Conservation (phyloP, 2,329 filamentous ascomycete genomes). For the Diaporthe caulivora region DNA sequence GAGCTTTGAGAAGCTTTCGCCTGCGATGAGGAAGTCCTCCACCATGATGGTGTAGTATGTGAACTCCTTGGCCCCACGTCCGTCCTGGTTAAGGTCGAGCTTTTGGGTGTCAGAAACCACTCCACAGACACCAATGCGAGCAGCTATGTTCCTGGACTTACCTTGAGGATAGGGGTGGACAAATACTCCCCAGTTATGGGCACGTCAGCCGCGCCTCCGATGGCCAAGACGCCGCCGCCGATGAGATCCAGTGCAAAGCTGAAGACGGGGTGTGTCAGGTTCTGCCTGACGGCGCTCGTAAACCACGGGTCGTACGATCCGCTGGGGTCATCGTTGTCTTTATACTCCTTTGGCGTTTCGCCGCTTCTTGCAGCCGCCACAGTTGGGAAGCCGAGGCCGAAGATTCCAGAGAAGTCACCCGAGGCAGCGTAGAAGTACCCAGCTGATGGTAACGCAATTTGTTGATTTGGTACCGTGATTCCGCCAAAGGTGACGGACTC, state of each 20-base stretch:
- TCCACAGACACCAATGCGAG: neutral
- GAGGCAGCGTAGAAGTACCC: constrained; percentile 22
- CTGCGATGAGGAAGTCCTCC: constrained; percentile 35
- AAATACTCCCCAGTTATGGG: constrained; percentile 18
- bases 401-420: constrained; percentile 33
- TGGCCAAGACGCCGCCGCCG: constrained; percentile 29
- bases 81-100: constrained; percentile 28
- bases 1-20: constrained; percentile 9
- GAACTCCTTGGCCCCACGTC: constrained; percentile 17
- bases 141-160: neutral
- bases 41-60: constrained; percentile 38
- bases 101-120: neutral
- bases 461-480: constrained; percentile 24
- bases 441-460: constrained; percentile 31
- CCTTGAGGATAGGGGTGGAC: constrained; percentile 33
- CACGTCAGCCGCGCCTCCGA: constrained; percentile 35
- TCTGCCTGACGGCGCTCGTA: constrained; percentile 28
- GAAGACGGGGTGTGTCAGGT: constrained; percentile 31
- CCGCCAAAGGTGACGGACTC: constrained; percentile 31
- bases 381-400: constrained; percentile 35
- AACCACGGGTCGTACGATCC: constrained; percentile 35
- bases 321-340: constrained; percentile 10
- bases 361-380: constrained; percentile 35
- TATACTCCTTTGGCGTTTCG: neutral
- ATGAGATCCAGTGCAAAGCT: constrained; percentile 36